These are phyloP conservation scores for Zopfia rhizophila DNA, from an alignment of 2,329 filamentous ascomycete genomes.

Conservation along the genomic window DNA sequence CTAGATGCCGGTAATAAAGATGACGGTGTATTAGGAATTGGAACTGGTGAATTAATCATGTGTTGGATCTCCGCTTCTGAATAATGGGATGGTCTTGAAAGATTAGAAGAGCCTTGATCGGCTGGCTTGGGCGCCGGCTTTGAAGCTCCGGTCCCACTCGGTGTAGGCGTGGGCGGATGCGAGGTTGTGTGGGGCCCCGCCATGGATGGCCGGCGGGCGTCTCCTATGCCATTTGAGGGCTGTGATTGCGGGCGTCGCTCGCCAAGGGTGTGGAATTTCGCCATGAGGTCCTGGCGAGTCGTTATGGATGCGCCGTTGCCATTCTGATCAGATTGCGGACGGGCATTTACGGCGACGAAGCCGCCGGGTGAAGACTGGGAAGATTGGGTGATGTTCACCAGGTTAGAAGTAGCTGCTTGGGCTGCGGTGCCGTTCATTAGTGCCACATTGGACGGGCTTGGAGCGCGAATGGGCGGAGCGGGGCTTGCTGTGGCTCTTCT, in stretches of 20 bases:
- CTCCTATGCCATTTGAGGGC: conserved; percentile 32
- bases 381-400: conserved; percentile 27
- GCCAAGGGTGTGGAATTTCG: conserved; percentile 70
- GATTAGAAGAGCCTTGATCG: conserved; percentile 27
- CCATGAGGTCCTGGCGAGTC: conserved; percentile 69
- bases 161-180: conserved; percentile 38
- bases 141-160: conserved; percentile 26
- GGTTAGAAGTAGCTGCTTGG: conserved; percentile 46
- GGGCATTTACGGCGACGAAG: conserved; percentile 69
- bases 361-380: conserved; percentile 58
- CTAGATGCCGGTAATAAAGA: conserved; percentile 61
- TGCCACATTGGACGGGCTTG: conserved; percentile 55
- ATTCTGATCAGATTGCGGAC: conserved; percentile 54
- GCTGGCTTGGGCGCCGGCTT: conserved; percentile 42
- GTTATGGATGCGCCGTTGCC: conserved; percentile 65
- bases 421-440: conserved; percentile 50
- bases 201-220: conserved; percentile 42
- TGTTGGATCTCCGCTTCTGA: conserved; percentile 53
- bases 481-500: conserved; percentile 65
- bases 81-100: conserved; percentile 36
- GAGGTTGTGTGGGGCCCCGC: conserved; percentile 31
- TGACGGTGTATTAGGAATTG: conserved; percentile 65
- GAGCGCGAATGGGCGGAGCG: conserved; percentile 43
- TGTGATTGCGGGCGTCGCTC: conserved; percentile 57
- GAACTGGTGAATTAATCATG: conserved; percentile 59